A percentile compares a stretch with the other conserved stretches of the same genome.
phyloP scores from a whole-genome alignment of 2,329 filamentous ascomycete genomes.

The Zasmidium cellare region DNA sequence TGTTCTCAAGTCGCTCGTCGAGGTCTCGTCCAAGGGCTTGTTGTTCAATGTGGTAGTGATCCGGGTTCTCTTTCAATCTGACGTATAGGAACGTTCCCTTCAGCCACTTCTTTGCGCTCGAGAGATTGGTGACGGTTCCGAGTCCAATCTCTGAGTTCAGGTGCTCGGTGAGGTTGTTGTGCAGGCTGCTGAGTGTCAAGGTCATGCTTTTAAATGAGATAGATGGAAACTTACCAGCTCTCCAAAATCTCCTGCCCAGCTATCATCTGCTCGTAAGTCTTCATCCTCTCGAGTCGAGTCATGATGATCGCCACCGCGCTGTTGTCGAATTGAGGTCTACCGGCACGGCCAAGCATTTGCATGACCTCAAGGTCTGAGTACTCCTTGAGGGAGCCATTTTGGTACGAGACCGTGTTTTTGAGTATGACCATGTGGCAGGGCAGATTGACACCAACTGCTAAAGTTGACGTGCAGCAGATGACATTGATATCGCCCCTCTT shows the following conservation, averaged over 20 bases:
- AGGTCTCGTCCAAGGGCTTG: conserved; percentile 51
- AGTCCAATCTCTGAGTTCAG: conserved; percentile 81
- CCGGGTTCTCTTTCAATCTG: conserved; percentile 68
- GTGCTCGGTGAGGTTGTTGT: conserved; percentile 78
- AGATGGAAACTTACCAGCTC: conserved; percentile 53
- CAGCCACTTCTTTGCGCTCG: conserved; percentile 72
- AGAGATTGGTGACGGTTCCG: conserved; percentile 65
- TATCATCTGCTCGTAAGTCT: conserved; percentile 71
- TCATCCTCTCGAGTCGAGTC: conserved; percentile 65
- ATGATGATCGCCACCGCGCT: conserved; percentile 77
- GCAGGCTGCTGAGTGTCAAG: conserved; percentile 53
- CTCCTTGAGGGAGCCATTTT: conserved; percentile 59
- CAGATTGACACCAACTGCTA: conserved; percentile 80
- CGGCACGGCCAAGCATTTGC: conserved; percentile 87
- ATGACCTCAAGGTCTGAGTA: conserved; percentile 82
- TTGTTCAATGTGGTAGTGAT: conserved; percentile 66
- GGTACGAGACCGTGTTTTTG: conserved; percentile 73
- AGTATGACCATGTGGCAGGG: conserved; percentile 66
- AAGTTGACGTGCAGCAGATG: conserved; percentile 83
- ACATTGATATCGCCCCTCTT: conserved; percentile 71
- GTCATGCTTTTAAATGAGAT: background rate
- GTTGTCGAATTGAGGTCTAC: conserved; percentile 78
- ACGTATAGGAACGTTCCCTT: conserved; percentile 76
- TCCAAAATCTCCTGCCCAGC: conserved; percentile 73
- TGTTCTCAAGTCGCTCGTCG: conserved; percentile 66